phyloP scores from a whole-genome alignment of 352 stramenopile genomes.

The Hyaloperonospora brassicae region DNA sequence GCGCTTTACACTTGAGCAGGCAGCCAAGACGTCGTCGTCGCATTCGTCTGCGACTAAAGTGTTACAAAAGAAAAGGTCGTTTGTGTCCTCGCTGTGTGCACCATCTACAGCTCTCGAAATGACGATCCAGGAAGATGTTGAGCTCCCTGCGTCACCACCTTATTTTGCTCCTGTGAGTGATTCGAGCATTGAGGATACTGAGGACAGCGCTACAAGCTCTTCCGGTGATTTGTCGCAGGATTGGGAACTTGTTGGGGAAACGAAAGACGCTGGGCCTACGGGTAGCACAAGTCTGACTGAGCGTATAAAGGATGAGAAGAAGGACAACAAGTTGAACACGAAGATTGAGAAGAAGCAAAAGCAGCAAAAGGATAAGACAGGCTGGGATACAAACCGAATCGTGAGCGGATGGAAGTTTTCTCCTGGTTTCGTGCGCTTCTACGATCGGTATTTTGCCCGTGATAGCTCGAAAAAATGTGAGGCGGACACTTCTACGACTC shows the following conservation, averaged over 20 bases:
- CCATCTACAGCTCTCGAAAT: constrained; percentile 13
- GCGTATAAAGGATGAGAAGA: constrained; percentile 22
- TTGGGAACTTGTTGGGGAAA: constrained; percentile 21
- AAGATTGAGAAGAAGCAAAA: constrained; percentile 29
- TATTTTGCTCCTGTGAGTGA: constrained; percentile 10
- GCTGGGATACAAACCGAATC: constrained; percentile 30
- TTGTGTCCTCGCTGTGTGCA: constrained; percentile 30
- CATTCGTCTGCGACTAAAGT: constrained; percentile 14
- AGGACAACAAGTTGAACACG: constrained; percentile 22
- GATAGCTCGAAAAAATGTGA: constrained; percentile 19
- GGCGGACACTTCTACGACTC: constrained; percentile 14
- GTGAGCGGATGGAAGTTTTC: constrained; percentile 47
- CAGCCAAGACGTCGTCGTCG: constrained; percentile 20
- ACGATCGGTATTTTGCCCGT: constrained; percentile 47
- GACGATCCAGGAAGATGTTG: constrained; percentile 21
- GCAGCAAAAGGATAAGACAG: constrained; percentile 23
- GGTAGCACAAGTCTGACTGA: constrained; percentile 18
- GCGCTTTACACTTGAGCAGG: constrained; percentile 35
- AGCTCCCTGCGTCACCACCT: constrained; percentile 20
- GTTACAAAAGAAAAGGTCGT: constrained; percentile 9
- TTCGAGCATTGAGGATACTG: constrained; percentile 6
- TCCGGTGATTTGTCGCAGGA: constrained; percentile 19
- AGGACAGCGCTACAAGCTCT: constrained; percentile 7
- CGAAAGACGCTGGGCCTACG: constrained; percentile 9
- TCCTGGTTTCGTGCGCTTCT: constrained; percentile 61